Evolutionary conservation across 441 rosid species (phyloP), one percentile per base, ranked within the genome.

Genomic region (Populus trichocarpa): DNA sequence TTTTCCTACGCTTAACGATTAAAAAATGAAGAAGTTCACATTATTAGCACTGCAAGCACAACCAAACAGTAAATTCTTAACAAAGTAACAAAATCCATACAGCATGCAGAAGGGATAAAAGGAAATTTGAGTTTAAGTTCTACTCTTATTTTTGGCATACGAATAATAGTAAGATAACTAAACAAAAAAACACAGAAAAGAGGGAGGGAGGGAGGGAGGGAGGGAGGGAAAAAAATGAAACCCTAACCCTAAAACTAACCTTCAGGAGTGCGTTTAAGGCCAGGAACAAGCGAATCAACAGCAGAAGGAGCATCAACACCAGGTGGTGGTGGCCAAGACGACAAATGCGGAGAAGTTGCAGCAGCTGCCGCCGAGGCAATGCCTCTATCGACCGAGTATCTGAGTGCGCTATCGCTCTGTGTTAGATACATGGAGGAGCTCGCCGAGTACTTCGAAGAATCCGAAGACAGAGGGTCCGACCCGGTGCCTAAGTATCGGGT

Each of bases 201-300:
- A 46, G 57, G 46, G 46, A 40, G 46, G 57, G 2, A 50, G 57
- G 57, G 57, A 25, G 25, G 25, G 25, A 25, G 25, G 25, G 25
- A n/a, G n/a, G n/a, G n/a, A n/a, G n/a, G n/a, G n/a, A n/a, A 5
- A 50, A 50, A 50, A 50, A 50, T 50, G 57, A 50, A 50, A 50
- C 57, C 57, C 57, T 50, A 50, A 50, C 20, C 57, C 57, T 16
- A 14, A 50, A 65, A 61, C 81, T 57, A 79, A 90, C 97, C 97
- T 85, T 89, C 91, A 70, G 95, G 85, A 72, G 93, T 71, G 77
- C 96, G 98, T 83, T 93, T 93, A 83, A 87, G 78, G 67, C 88
- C 84, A 26, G 93, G 79, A 67, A 86, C 87, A 3, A 82, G 76
- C 33, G 91, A 88, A 22, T 88, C 93, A 30, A 83, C 85, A 57